Conservation (phyloP, 2,329 filamentous ascomycete species). For the Fusarium sp. region DNA sequence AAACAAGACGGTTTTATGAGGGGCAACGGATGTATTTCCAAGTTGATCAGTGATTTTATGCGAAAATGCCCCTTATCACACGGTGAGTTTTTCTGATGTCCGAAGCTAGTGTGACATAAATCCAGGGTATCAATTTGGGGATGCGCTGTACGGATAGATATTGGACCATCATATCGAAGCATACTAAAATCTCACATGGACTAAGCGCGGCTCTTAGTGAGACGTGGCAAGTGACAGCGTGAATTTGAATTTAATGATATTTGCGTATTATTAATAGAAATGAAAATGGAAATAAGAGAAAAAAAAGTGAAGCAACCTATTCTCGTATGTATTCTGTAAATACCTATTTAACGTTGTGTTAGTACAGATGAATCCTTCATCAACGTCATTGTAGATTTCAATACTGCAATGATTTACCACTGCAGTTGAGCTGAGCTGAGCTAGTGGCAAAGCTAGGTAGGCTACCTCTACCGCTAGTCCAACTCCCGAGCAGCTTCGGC, state of each 20-base stretch:
- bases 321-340: not conserved
- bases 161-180: not conserved
- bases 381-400: slow-evolving; percentile 8
- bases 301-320: not conserved
- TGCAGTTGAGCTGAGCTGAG: slow-evolving; percentile 6
- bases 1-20: slow-evolving; percentile 25
- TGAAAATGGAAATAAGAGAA: not conserved
- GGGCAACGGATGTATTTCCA: not conserved
- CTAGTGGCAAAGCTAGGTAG: slow-evolving; percentile 25
- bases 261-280: not conserved
- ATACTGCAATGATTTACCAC: slow-evolving; percentile 1
- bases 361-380: not conserved
- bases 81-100: slow-evolving; percentile 9
- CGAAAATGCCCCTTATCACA: not conserved
- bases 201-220: slow-evolving; percentile 14
- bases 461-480: slow-evolving; percentile 6
- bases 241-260: not conserved
- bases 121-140: slow-evolving; percentile 16
- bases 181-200: slow-evolving; percentile 34
- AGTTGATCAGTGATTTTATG: not conserved
- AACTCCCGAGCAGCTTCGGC: slow-evolving; percentile 26
- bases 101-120: not conserved
- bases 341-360: not conserved
- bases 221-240: slow-evolving; percentile 16
- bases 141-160: not conserved